Conservation (phyloP, 768 basidiomycete species). For the Asterophora lycoperdoides region DNA sequence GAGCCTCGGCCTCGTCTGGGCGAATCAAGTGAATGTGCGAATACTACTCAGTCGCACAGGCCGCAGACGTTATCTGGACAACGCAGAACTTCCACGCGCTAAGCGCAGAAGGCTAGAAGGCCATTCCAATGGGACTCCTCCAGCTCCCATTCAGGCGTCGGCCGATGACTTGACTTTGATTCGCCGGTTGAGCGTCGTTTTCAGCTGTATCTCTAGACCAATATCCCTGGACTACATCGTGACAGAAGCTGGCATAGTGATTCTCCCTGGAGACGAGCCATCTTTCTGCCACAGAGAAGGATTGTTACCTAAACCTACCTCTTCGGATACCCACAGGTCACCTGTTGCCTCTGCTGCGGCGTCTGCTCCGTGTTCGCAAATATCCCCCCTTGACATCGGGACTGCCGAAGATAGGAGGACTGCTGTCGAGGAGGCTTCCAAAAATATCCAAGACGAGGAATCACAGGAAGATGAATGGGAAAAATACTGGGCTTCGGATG, state of each 20-base stretch:
- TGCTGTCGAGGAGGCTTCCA: constrained; percentile 22
- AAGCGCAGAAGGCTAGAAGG: constrained; percentile 26
- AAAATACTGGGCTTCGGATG: constrained; percentile 38
- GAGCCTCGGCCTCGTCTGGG: constrained; percentile 86
- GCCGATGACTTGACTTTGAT: constrained; percentile 48
- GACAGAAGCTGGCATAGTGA: constrained; percentile 51
- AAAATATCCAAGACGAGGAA: constrained; percentile 21
- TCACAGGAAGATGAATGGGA: constrained; percentile 46
- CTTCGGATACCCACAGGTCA: neutral
- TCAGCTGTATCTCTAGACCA: constrained; percentile 58
- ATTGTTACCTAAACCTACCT: constrained; percentile 8
- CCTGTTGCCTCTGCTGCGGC: neutral
- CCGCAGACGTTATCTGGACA: constrained; percentile 53
- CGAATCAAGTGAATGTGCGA: constrained; percentile 85
- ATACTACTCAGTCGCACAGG: constrained; percentile 80
- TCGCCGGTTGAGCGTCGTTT: constrained; percentile 72
- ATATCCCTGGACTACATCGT: constrained; percentile 75
- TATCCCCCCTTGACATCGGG: constrained; percentile 14
- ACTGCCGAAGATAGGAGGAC: constrained; percentile 15
- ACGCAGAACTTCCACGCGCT: constrained; percentile 17
- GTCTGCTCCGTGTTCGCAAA: constrained; percentile 5
- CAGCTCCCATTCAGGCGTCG: neutral
- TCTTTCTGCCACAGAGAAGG: constrained; percentile 2
- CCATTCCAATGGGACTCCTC: neutral
- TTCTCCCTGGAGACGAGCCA: constrained; percentile 21